These are phyloP conservation scores for Aureobasidium melanogenum DNA, from an alignment of 2,329 filamentous ascomycete genomes.

Conservation along the genomic window DNA sequence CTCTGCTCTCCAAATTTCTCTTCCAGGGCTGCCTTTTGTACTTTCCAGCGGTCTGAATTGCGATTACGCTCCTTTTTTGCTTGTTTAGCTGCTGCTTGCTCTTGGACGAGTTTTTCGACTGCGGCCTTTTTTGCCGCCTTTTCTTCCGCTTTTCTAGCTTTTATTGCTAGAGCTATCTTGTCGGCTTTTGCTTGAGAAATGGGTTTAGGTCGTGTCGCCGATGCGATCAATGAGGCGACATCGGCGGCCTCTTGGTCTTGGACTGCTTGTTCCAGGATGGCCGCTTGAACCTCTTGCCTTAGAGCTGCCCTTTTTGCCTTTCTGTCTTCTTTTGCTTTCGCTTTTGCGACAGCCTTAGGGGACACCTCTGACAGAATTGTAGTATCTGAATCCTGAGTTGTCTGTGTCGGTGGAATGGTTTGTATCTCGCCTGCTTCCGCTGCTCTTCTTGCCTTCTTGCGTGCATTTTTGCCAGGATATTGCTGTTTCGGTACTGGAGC, in stretches of 20 bases:
- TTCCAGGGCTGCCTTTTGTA: conserved; percentile 65
- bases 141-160: conserved; percentile 3
- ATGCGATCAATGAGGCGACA: conserved; percentile 8
- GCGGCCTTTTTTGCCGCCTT: conserved; percentile 12
- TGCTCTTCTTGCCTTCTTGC: conserved; percentile 6
- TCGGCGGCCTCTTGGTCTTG: background rate
- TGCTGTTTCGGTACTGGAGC: background rate
- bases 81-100: background rate
- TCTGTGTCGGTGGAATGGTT: background rate
- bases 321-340: background rate
- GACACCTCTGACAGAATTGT: background rate
- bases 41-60: conserved; percentile 53
- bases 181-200: background rate
- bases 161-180: background rate
- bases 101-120: background rate
- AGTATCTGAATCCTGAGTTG: background rate
- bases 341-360: background rate
- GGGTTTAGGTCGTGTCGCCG: background rate
- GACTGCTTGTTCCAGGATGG: background rate
- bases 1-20: conserved; percentile 67
- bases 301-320: background rate
- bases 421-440: background rate
- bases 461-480: conserved; percentile 3
- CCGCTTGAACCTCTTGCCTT: background rate
- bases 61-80: conserved; percentile 4